Evolutionary conservation across 257 asterid species (phyloP).

Genomic region (Gynochthodes officinalis): DNA sequence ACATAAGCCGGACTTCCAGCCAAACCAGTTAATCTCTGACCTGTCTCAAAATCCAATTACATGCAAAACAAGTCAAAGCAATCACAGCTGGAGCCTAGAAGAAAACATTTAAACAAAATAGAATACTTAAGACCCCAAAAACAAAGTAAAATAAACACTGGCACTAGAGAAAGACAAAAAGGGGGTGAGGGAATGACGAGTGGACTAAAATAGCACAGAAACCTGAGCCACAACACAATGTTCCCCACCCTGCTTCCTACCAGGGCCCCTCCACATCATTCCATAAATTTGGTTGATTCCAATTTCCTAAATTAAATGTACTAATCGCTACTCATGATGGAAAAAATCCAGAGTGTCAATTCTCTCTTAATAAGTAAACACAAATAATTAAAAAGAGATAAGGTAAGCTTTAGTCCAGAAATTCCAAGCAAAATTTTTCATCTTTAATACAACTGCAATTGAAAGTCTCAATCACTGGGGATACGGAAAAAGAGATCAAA

Average conservation of each 20-base stretch:
- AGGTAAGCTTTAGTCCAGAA: background rate
- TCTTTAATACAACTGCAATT: background rate
- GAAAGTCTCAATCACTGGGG: background rate
- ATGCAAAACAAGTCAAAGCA: background rate
- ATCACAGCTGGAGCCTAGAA: background rate
- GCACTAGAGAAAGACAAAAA: background rate
- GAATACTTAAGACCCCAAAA: background rate
- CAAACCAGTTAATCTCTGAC: constrained; percentile 44
- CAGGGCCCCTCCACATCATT: background rate
- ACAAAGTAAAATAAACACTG: background rate
- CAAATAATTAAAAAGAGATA: background rate
- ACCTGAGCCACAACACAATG: background rate
- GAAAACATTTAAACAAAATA: background rate
- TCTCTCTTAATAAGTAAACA: background rate
- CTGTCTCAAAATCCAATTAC: constrained; percentile 16
- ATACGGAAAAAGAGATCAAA: no score
- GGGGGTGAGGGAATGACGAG: background rate
- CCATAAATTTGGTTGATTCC: background rate
- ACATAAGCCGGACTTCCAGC: constrained; percentile 54
- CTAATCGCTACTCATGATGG: background rate
- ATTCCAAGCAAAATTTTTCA: background rate
- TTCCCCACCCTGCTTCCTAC: background rate
- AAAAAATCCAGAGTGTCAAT: background rate
- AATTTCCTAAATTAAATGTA: background rate
- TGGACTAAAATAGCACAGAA: background rate